A percentile compares a stretch with the other conserved stretches of the same genome.
These are phyloP conservation scores for Phallus indusiatus DNA, from an alignment of 768 basidiomycete genomes.

Conservation along the genomic window DNA sequence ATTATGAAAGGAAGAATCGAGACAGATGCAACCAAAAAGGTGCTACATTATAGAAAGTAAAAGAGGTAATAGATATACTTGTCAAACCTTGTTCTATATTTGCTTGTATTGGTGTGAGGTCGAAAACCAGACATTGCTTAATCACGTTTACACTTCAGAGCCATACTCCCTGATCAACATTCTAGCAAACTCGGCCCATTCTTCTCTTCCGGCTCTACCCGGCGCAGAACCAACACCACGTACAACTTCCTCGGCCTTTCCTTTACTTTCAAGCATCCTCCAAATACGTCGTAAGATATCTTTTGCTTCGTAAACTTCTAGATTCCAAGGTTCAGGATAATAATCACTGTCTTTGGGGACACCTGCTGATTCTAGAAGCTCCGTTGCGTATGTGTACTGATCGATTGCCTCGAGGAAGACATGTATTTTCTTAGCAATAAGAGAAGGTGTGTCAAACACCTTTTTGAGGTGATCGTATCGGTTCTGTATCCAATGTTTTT, in stretches of 20 bases:
- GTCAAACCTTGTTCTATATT: too few relatives aligned
- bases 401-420: conserved; percentile 33
- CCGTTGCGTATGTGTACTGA: conserved; percentile 63
- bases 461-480: conserved; percentile 35
- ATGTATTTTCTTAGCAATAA: conserved; percentile 50
- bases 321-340: conserved; percentile 46
- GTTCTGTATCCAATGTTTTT: conserved; percentile 38
- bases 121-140: too few relatives aligned
- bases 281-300: conserved; percentile 42
- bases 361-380: conserved; percentile 40
- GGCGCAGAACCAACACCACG: conserved; percentile 40
- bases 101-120: too few relatives aligned
- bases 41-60: too few relatives aligned
- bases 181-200: conserved; percentile 50
- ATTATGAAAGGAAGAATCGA: too few relatives aligned
- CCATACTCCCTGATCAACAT: conserved; percentile 15
- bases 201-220: conserved; percentile 33
- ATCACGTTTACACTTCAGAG: not conserved
- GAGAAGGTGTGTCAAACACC: conserved; percentile 22
- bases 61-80: too few relatives aligned
- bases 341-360: conserved; percentile 21
- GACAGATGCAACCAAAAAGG: too few relatives aligned
- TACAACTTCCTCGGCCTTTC: conserved; percentile 53
- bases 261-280: conserved; percentile 44
- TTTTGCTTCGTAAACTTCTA: conserved; percentile 43